Evolutionary conservation across 179 eudicot genomes (phyloP).

Genomic region (Dionaea muscipula): DNA sequence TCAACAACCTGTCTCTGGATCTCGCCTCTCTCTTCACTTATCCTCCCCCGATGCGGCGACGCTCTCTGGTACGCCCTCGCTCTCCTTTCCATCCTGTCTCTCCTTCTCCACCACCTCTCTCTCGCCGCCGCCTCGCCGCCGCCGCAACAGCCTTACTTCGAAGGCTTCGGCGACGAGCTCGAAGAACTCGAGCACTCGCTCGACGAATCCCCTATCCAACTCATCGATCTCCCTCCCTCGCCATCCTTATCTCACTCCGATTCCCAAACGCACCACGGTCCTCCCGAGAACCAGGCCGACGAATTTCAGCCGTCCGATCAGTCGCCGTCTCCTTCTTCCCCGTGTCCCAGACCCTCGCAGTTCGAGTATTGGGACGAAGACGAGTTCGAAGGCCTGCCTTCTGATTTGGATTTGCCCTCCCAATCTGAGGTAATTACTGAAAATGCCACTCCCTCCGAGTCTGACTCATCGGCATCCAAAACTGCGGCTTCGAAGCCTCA

Average conservation of each 20-base stretch:
- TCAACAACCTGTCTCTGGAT: conserved; percentile 13
- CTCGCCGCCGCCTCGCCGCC: conserved; percentile 24
- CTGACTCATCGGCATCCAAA: conserved; percentile 7
- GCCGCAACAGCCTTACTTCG: conserved; percentile 44
- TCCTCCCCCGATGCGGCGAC: conserved; percentile 14
- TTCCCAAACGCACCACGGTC: conserved; percentile 34
- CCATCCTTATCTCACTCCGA: conserved; percentile 33
- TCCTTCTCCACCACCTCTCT: conserved; percentile 29
- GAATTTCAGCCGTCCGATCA: conserved; percentile 26
- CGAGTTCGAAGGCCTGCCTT: conserved; percentile 79
- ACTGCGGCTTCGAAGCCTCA: conserved; percentile 3
- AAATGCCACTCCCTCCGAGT: conserved; percentile 11
- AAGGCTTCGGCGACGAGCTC: conserved; percentile 76
- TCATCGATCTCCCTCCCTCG: conserved; percentile 32
- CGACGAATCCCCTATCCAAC: conserved; percentile 23
- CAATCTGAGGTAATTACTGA: conserved; percentile 7
- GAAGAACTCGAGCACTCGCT: conserved; percentile 33
- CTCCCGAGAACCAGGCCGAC: conserved; percentile 17
- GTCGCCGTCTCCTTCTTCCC: conserved; percentile 6
- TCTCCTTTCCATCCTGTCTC: conserved; percentile 25
- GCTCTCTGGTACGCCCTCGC: conserved; percentile 25
- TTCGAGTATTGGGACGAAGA: conserved; percentile 82
- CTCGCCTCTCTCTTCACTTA: conserved; percentile 25
- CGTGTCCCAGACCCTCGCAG: conserved; percentile 13
- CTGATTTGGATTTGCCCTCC: conserved; percentile 8